Base-by-base conservation (phyloP, 495 filamentous ascomycete species). In the Evernia prunastri region DNA sequence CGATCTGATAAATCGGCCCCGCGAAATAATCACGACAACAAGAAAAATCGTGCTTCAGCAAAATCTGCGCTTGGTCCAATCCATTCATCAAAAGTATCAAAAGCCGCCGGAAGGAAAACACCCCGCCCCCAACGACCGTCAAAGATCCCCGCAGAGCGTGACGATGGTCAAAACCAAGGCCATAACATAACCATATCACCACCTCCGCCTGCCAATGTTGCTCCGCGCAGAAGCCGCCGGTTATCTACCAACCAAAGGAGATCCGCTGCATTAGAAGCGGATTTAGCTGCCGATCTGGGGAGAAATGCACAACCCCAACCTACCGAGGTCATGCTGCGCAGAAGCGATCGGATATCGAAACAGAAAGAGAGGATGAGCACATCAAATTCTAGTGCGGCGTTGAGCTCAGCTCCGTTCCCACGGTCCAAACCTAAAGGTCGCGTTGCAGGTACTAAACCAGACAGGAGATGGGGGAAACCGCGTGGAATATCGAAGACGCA, bases 11-110 rank as follows among this genome's bases (percentile, higher is more conserved):
- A n/a, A n/a, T n/a, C n/a, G n/a, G n/a, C n/a, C n/a, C n/a, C n/a
- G n/a, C n/a, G n/a, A n/a, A n/a, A n/a, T n/a, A n/a, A 31, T 37
- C 36, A 37, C 36, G 12, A 37, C 36, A 37, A 37, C 36, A 12
- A 37, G 36, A 37, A 37, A 37, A 6, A 54, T 31, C 27, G 49
- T 54, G 7, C 27, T 54, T 54, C 49, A 54, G 49, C 7, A 54
- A 54, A 54, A 7, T 54, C 49, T 54, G 15, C 27, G 27, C 49
- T 54, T 54, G 15, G 49, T 54, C 27, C 49, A 54, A 54, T 54
- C 27, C 49, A 54, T 54, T 54, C 49, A 54, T 54, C 49, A 54
- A 54, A 31, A n/a, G n/a, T n/a, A n/a, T n/a, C n/a, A n/a, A n/a
- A n/a, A n/a, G n/a, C n/a, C n/a, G n/a, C n/a, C n/a, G 27, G 49